These are phyloP conservation scores for Leptographium wingfieldii DNA, from an alignment of 2,329 filamentous ascomycete genomes.

Conservation along the genomic window DNA sequence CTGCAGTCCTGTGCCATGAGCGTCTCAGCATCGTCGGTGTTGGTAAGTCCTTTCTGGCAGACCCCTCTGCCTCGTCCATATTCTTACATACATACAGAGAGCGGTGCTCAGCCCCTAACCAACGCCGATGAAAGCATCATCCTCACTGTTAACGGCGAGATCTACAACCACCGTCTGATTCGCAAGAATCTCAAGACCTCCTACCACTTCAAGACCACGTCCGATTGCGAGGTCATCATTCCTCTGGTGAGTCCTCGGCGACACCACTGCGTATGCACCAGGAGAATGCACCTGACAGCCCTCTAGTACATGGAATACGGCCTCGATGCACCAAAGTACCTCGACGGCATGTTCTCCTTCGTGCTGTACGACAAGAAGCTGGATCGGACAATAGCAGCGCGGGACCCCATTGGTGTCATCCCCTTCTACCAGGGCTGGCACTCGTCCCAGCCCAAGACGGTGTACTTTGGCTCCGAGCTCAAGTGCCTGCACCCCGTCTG, in stretches of 20 bases:
- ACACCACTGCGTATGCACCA: no score
- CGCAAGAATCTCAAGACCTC: conserved; percentile 72
- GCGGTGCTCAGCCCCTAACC: conserved; percentile 87
- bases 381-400: conserved; percentile 83
- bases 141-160: conserved; percentile 96
- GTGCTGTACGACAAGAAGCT: conserved; percentile 93
- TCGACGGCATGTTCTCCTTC: conserved; percentile 99
- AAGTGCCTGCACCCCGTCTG: conserved; percentile 89
- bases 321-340: conserved; percentile 78
- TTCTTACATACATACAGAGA: conserved; percentile 46
- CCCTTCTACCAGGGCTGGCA: conserved; percentile 95
- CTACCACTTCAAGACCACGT: conserved; percentile 97
- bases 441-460: conserved; percentile 66
- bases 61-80: not conserved
- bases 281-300: conserved; percentile 8
- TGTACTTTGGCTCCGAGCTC: conserved; percentile 94
- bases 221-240: conserved; percentile 98
- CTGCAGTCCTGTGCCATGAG: conserved; percentile 83
- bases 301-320: conserved; percentile 79
- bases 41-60: conserved; percentile 42
- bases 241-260: conserved; percentile 59
- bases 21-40: conserved; percentile 95
- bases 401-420: conserved; percentile 93
- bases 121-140: conserved; percentile 81
- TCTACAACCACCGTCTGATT: conserved; percentile 97